These are phyloP conservation scores for Penicillium bovifimosum DNA, from an alignment of 495 filamentous ascomycete genomes.

Conservation along the genomic window DNA sequence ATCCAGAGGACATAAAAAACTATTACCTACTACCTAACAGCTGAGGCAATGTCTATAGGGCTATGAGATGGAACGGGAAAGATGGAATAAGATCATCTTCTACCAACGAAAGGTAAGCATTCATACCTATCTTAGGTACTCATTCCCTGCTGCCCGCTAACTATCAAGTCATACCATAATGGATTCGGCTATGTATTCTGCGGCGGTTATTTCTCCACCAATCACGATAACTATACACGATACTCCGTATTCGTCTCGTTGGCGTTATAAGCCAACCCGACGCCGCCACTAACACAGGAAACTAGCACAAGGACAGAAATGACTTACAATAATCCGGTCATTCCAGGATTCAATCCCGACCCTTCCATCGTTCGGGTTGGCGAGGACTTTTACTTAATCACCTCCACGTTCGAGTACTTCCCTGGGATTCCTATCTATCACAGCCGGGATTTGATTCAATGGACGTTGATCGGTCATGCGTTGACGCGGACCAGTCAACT, in stretches of 20 bases:
- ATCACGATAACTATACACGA: slow-evolving; percentile 1
- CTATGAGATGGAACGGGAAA: too few relatives aligned
- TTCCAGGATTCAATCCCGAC: slow-evolving; percentile 41
- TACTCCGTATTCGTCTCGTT: neutral
- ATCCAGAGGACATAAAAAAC: too few relatives aligned
- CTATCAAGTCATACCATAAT: neutral
- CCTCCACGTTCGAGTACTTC: slow-evolving; percentile 46
- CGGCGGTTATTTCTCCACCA: slow-evolving; percentile 17
- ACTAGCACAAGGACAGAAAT: slow-evolving; percentile 1
- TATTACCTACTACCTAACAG: too few relatives aligned
- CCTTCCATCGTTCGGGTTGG: slow-evolving; percentile 37
- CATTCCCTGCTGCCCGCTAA: neutral
- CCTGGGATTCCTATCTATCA: slow-evolving; percentile 45
- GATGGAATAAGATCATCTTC: too few relatives aligned
- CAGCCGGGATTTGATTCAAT: slow-evolving; percentile 41
- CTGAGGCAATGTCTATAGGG: too few relatives aligned
- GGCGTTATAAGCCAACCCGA: slow-evolving; percentile 14
- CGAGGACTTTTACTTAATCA: slow-evolving; percentile 39
- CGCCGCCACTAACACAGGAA: slow-evolving; percentile 5
- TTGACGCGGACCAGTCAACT: slow-evolving; percentile 54
- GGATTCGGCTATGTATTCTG: neutral
- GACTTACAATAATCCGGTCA: slow-evolving; percentile 30
- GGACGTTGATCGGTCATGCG: slow-evolving; percentile 50
- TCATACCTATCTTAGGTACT: too few relatives aligned
- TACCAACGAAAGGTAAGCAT: too few relatives aligned